Conservation (phyloP, 176 grass and related monocot genomes). For the Rhynchospora tenuis region DNA sequence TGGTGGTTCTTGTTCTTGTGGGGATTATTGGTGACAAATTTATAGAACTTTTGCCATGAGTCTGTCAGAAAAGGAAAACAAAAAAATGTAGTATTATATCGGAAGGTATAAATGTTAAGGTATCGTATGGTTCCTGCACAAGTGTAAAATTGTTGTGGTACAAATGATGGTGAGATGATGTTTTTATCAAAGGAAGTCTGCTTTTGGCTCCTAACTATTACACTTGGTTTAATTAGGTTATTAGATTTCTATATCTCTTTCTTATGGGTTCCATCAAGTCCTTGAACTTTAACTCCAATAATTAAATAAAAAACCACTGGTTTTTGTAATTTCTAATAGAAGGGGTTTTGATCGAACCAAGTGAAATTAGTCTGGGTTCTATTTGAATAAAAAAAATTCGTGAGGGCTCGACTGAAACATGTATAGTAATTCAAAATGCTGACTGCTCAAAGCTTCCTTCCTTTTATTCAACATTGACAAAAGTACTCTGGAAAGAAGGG, state of each 20-base stretch:
- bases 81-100: background rate
- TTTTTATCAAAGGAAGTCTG: too few species aligned
- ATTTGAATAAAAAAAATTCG: background rate
- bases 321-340: background rate
- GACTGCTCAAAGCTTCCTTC: background rate
- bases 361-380: background rate
- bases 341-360: background rate
- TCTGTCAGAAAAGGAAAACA: background rate
- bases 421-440: background rate
- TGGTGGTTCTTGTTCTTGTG: slow-evolving; percentile 80
- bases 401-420: background rate
- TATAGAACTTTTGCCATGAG: background rate
- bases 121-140: background rate
- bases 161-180: too few species aligned
- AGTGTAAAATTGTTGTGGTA: too few species aligned
- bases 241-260: too few species aligned
- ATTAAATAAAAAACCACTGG: background rate
- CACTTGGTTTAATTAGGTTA: too few species aligned
- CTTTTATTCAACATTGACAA: too few species aligned
- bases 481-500: background rate
- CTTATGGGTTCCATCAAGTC: background rate
- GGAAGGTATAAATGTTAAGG: background rate
- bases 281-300: background rate
- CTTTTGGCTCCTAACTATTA: too few species aligned
- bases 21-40: slow-evolving; percentile 76